phyloP scores from a whole-genome alignment of 1,139 yeast species.

The Debaryomyces sp. region DNA sequence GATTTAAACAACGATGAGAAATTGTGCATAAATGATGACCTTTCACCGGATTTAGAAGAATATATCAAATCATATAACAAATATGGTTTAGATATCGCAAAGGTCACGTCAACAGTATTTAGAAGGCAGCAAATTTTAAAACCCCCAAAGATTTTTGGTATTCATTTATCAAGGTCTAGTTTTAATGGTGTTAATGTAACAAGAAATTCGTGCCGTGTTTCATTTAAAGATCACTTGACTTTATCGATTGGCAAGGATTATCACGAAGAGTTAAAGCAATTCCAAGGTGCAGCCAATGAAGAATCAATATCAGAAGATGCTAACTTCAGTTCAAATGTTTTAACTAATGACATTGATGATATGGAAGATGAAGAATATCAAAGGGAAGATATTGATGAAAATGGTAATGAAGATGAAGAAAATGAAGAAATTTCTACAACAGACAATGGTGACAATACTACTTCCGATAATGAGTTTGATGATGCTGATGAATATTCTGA shows the following conservation, averaged over 20 bases:
- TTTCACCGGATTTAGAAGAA: conserved; percentile 44
- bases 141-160: conserved; percentile 70
- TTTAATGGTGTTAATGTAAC: conserved; percentile 71
- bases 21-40: conserved; percentile 64
- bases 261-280: conserved; percentile 38
- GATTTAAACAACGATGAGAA: conserved; percentile 29
- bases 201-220: conserved; percentile 76
- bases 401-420: conserved; percentile 31
- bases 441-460: conserved; percentile 18
- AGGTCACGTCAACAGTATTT: conserved; percentile 63
- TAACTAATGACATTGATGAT: conserved; percentile 47
- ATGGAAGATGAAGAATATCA: conserved; percentile 50
- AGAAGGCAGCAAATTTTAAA: conserved; percentile 62
- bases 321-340: conserved; percentile 28
- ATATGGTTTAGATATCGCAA: conserved; percentile 46
- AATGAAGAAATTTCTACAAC: conserved; percentile 20
- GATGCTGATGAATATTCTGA: conserved; percentile 15
- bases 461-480: conserved; percentile 8
- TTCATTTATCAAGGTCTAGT: conserved; percentile 83
- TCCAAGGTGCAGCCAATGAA: conserved; percentile 30
- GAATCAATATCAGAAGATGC: conserved; percentile 16
- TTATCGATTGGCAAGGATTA: conserved; percentile 53
- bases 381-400: conserved; percentile 43
- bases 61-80: conserved; percentile 51
- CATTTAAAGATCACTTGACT: conserved; percentile 59